A percentile compares a stretch with the other conserved stretches of the same genome.
Evolutionary conservation across 495 filamentous ascomycete genomes (phyloP).

Genomic region (Chaetomium cochliodes): DNA sequence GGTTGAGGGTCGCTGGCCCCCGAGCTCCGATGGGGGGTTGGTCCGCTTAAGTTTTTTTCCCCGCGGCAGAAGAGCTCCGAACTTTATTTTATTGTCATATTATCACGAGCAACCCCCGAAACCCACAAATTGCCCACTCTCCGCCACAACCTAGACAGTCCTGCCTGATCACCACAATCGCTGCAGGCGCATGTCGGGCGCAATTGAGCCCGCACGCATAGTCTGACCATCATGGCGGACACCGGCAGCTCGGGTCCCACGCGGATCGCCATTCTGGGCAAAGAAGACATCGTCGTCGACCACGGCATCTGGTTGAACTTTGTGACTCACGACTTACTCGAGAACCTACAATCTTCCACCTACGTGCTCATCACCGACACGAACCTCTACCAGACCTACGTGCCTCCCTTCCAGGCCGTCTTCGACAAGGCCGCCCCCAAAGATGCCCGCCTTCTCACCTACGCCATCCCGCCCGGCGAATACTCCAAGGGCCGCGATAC

Average conservation of each 20-base stretch:
- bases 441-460: conserved; percentile 73
- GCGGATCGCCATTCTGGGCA: conserved; percentile 53
- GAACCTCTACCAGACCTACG: conserved; percentile 80
- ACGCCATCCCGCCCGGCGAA: conserved; percentile 87
- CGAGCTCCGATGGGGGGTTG: background rate
- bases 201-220: conserved; percentile 27
- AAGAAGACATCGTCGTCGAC: conserved; percentile 84
- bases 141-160: conserved; percentile 2
- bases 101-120: background rate
- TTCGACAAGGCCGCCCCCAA: conserved; percentile 61
- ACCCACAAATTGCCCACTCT: conserved; percentile 5
- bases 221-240: conserved; percentile 28
- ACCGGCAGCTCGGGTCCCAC: conserved; percentile 43
- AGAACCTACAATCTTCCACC: conserved; percentile 75
- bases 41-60: conserved; percentile 27
- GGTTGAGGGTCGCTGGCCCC: conserved; percentile 2
- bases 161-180: conserved; percentile 1
- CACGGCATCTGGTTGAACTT: conserved; percentile 85
- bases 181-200: conserved; percentile 28
- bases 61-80: background rate
- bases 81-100: background rate
- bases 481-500: conserved; percentile 88
- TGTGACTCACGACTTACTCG: conserved; percentile 77
- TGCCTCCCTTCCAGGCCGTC: conserved; percentile 66
- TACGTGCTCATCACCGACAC: conserved; percentile 97